Conservation (phyloP, 2,329 filamentous ascomycete species). For the Pseudogymnoascus sp. region DNA sequence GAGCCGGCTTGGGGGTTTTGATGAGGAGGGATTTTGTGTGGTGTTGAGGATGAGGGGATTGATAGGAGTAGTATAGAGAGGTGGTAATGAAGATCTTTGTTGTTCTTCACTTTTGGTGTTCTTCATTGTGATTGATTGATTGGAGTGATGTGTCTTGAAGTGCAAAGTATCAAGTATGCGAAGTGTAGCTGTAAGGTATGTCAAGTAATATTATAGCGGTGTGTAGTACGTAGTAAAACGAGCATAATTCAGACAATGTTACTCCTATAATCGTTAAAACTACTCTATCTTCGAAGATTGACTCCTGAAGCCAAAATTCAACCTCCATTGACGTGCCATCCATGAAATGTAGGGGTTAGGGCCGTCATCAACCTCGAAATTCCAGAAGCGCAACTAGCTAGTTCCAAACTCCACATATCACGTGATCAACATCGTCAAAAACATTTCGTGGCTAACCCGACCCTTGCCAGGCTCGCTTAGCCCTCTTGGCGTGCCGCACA, state of each 20-base stretch:
- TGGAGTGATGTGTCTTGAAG: neutral
- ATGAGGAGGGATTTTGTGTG: neutral
- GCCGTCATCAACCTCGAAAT: neutral
- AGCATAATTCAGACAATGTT: neutral
- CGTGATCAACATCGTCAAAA: neutral
- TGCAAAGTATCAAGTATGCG: neutral
- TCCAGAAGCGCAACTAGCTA: neutral
- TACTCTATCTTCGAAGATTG: neutral
- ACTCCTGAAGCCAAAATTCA: neutral
- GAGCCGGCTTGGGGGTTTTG: neutral
- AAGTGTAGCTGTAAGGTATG: neutral
- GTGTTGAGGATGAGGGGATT: neutral
- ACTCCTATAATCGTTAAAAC: neutral
- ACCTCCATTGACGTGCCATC: neutral
- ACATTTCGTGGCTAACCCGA: neutral
- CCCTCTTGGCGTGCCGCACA: constrained; percentile 11
- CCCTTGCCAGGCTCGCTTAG: constrained; percentile 6
- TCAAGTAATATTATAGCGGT: neutral
- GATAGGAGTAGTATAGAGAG: constrained; percentile 5
- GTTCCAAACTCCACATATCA: neutral
- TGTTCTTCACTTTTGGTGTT: constrained; percentile 8
- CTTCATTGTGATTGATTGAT: neutral
- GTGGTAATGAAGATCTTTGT: constrained; percentile 9
- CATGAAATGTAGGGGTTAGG: neutral
- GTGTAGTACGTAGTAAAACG: neutral